Percentiles rank a stretch among this genome's conserved stretches.
These are phyloP conservation scores for Hyphopichia burtonii DNA, from an alignment of 1,139 yeast genomes.

Conservation along the genomic window DNA sequence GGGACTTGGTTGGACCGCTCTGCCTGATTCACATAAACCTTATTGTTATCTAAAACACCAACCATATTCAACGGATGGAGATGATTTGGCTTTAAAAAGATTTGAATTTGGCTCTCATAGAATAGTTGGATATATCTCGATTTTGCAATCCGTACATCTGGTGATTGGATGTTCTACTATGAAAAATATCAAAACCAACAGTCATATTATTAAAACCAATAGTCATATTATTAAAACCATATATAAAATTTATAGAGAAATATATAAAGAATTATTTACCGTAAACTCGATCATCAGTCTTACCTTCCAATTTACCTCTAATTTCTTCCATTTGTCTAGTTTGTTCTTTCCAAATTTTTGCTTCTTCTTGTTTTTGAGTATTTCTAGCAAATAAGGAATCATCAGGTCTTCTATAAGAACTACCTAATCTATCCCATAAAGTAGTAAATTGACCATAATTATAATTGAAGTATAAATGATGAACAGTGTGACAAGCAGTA, in stretches of 20 bases:
- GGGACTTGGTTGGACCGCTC: slow-evolving; percentile 17
- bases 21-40: background rate
- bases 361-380: slow-evolving; percentile 43
- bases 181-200: too few relatives aligned
- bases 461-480: slow-evolving; percentile 93
- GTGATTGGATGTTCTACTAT: too few relatives aligned
- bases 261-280: background rate
- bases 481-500: slow-evolving; percentile 97
- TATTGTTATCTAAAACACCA: background rate
- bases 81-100: too few relatives aligned
- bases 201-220: background rate
- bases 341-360: slow-evolving; percentile 72
- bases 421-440: slow-evolving; percentile 94
- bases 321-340: slow-evolving; percentile 75
- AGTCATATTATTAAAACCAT: background rate
- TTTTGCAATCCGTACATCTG: too few relatives aligned
- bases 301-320: slow-evolving; percentile 77
- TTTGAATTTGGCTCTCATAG: too few relatives aligned
- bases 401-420: slow-evolving; percentile 91
- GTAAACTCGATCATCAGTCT: slow-evolving; percentile 52
- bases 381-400: slow-evolving; percentile 73
- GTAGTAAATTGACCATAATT: slow-evolving; percentile 98
- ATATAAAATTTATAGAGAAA: too few relatives aligned
- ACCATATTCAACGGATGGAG: background rate
- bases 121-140: too few relatives aligned